phyloP scores from a whole-genome alignment of 1,284 basidiomycete genomes.

The Leucoagaricus sp. region DNA sequence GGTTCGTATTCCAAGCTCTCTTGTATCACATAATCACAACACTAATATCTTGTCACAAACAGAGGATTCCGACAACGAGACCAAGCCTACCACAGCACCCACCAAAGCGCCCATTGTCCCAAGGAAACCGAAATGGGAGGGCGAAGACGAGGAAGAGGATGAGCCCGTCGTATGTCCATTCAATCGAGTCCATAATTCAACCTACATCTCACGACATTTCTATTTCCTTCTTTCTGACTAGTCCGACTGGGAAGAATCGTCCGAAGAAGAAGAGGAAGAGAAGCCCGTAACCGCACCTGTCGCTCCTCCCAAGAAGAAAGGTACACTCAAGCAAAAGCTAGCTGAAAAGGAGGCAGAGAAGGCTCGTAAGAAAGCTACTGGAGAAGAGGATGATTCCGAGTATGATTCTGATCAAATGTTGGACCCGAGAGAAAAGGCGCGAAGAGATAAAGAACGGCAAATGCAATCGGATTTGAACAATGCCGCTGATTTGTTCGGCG shows the following conservation, averaged over 20 bases:
- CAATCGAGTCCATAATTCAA: too few species aligned
- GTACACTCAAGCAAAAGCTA: slow-evolving; percentile 84
- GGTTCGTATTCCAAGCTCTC: slow-evolving; percentile 17
- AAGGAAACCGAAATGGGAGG: slow-evolving; percentile 64
- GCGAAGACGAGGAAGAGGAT: slow-evolving; percentile 84
- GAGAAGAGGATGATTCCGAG: slow-evolving; percentile 45
- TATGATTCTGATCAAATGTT: slow-evolving; percentile 80
- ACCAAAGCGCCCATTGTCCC: slow-evolving; percentile 44
- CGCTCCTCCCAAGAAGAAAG: slow-evolving; percentile 85
- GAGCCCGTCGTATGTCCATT: slow-evolving; percentile 51
- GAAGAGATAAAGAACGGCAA: slow-evolving; percentile 76
- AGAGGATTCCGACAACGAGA: slow-evolving; percentile 44
- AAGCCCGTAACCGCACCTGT: slow-evolving; percentile 46
- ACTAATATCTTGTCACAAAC: slow-evolving; percentile 26
- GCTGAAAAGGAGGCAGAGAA: slow-evolving; percentile 84
- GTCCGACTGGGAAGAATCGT: slow-evolving; percentile 89
- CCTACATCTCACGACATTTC: neutral
- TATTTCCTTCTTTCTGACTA: slow-evolving; percentile 45
- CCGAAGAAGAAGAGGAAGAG: slow-evolving; percentile 70
- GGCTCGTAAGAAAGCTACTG: slow-evolving; percentile 43
- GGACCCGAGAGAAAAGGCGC: slow-evolving; percentile 78
- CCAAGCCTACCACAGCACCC: slow-evolving; percentile 33
- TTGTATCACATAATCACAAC: neutral
- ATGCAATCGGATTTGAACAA: slow-evolving; percentile 84
- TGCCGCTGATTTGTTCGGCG: slow-evolving; percentile 80